Conservation (phyloP, 768 basidiomycete species). For the Megacollybia marginata region DNA sequence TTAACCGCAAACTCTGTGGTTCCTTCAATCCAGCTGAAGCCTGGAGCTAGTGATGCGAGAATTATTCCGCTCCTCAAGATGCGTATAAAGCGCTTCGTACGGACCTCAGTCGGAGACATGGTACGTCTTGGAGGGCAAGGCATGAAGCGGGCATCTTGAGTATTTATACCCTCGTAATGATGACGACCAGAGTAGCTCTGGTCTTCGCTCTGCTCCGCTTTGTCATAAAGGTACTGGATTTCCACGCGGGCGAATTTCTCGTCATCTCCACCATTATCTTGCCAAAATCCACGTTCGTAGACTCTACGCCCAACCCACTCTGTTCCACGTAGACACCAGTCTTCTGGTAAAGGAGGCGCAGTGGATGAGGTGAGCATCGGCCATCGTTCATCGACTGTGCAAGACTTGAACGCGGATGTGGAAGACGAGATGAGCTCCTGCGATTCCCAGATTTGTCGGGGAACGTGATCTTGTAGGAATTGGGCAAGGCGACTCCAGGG, state of each 20-base stretch:
- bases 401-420: slow-evolving; percentile 13
- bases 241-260: slow-evolving; percentile 42
- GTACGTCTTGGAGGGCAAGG: not conserved
- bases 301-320: slow-evolving; percentile 91
- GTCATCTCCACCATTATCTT: slow-evolving; percentile 49
- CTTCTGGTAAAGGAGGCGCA: slow-evolving; percentile 75
- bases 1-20: slow-evolving; percentile 57
- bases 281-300: slow-evolving; percentile 95
- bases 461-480: slow-evolving; percentile 55
- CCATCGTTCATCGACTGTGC: slow-evolving; percentile 42
- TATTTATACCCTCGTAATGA: not conserved
- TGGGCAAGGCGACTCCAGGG: slow-evolving; percentile 76
- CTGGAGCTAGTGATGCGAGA: slow-evolving; percentile 64
- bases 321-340: slow-evolving; percentile 94
- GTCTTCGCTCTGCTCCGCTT: slow-evolving; percentile 72
- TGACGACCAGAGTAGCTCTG: slow-evolving; percentile 32
- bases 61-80: slow-evolving; percentile 63
- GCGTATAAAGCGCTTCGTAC: slow-evolving; percentile 59
- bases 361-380: slow-evolving; percentile 64
- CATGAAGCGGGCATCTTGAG: not conserved
- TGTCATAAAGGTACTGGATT: slow-evolving; percentile 81
- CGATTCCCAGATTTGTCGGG: slow-evolving; percentile 40
- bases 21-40: slow-evolving; percentile 61
- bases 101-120: slow-evolving; percentile 8
- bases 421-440: slow-evolving; percentile 31